Evolutionary conservation across 2,329 filamentous ascomycete genomes (phyloP), one percentile per base, ranked within the genome.

Genomic region (Talaromyces marneffei): DNA sequence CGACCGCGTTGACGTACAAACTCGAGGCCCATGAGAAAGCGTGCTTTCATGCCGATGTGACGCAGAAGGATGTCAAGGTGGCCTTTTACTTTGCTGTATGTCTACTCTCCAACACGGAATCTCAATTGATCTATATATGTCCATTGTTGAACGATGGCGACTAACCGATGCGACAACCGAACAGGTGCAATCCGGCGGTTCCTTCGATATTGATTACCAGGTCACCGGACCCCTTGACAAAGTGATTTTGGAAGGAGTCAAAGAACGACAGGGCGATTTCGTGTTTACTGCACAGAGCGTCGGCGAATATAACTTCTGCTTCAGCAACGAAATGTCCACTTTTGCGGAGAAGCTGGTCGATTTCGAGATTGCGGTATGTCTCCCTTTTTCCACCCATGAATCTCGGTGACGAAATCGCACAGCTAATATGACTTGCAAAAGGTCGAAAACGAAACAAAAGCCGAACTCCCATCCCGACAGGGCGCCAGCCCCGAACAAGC

Each of bases 31-130:
- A 95, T 80, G 94, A 97, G 82, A 92, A 90, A 78, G 91, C 94
- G 63, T 99, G 94, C 82, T 99, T 99, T 85, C 97, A 90, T 76
- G 85, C 90, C 61, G 81, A 86, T 67, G 88, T 93, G 60, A 86
- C 92, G 66, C 85, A 89, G 74, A 83, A 85, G 74, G 88, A 88
- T 69, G 86, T 90, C 70, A 99, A 99, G 85, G 83, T 99, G 68
- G 92, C 94, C 55, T 99, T 99, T 74, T 99, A 99, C 81, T 99
- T 99, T 79, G 95, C 94, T 63, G 94, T 99, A 80, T 67, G 88
- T 79, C 58, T 5, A 7, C 62, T 9, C n/a, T 33, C 29, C 27
- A 4, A 6, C 31, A 3, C 7, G 27, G 27, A 50, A 1, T 7
- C 9, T 12, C n/a, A 16, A 53, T 57, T 46, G 9, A 31, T 31